Percentiles rank a stretch among this genome's conserved stretches.
These are phyloP conservation scores for Salix suchowensis DNA, from an alignment of 345 rosid species.

Conservation along the genomic window DNA sequence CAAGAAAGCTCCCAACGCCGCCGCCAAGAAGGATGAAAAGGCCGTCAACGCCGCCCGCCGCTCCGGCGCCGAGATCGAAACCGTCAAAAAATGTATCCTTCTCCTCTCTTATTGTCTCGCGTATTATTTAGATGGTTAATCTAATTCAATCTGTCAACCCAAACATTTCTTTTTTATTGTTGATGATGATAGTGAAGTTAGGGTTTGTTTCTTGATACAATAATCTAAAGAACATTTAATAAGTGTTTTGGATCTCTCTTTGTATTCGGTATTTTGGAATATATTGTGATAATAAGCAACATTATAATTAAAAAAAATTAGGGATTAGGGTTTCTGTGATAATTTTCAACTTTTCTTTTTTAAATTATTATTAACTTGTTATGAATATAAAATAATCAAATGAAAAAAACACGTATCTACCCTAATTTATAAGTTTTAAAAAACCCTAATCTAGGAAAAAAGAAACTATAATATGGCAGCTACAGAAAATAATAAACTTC, in stretches of 20 bases:
- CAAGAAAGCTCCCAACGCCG: slow-evolving; percentile 33
- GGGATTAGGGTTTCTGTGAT: not conserved
- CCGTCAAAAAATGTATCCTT: slow-evolving; percentile 18
- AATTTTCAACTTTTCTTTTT: not conserved
- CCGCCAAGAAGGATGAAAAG: slow-evolving; percentile 32
- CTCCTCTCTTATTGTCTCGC: too few species aligned
- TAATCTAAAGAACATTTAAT: not conserved
- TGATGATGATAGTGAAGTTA: not conserved
- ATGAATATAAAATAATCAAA: not conserved
- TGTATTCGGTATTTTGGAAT: not conserved
- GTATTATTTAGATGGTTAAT: not conserved
- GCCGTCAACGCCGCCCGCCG: slow-evolving; percentile 33
- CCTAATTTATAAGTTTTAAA: not conserved
- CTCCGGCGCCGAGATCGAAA: slow-evolving; percentile 32
- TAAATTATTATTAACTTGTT: not conserved
- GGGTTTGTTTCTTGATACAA: not conserved
- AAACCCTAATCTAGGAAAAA: not conserved
- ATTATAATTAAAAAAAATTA: not conserved
- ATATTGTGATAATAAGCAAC: not conserved
- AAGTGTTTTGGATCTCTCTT: not conserved
- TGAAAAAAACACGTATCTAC: not conserved
- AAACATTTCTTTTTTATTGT: not conserved
- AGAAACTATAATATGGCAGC: not conserved
- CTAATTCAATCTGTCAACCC: not conserved
- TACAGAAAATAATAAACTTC: not conserved